phyloP scores from a whole-genome alignment of 1,284 basidiomycete species.

The Schizophyllum commune region DNA sequence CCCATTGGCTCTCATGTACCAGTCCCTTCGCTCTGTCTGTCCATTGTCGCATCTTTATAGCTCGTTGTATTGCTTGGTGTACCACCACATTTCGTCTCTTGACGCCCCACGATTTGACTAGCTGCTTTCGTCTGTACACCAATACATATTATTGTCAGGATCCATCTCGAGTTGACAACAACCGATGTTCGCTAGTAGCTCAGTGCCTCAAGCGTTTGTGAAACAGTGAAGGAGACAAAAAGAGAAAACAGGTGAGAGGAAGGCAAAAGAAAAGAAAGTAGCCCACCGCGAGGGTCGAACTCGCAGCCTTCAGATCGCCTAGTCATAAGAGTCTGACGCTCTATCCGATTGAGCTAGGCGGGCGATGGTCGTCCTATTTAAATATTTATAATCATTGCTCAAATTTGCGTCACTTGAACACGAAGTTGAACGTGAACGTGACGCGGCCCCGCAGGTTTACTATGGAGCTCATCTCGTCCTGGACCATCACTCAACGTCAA shows the following conservation, averaged over 20 bases:
- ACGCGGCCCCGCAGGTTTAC: too few relatives aligned
- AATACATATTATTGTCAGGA: neutral
- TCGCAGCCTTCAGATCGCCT: slow-evolving; percentile 64
- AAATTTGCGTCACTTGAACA: too few relatives aligned
- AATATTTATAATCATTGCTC: too few relatives aligned
- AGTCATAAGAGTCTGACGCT: slow-evolving; percentile 61
- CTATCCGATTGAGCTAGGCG: slow-evolving; percentile 84
- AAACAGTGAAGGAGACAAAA: too few relatives aligned
- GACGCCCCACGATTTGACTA: neutral
- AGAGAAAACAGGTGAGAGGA: too few relatives aligned
- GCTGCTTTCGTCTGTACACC: neutral
- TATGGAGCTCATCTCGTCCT: too few relatives aligned
- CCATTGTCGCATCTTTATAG: slow-evolving; percentile 1
- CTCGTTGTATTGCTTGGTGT: neutral
- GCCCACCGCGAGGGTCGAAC: slow-evolving; percentile 74
- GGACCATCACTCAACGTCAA: too few relatives aligned
- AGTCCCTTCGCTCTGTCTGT: slow-evolving; percentile 4
- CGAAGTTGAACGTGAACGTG: too few relatives aligned
- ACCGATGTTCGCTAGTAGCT: too few relatives aligned
- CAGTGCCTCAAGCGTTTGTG: too few relatives aligned
- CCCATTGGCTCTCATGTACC: neutral
- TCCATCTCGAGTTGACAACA: too few relatives aligned
- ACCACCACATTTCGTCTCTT: slow-evolving; percentile 1
- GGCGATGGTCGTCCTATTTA: slow-evolving; percentile 26
- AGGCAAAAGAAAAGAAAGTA: too few relatives aligned